Percentiles rank a stretch among this genome's conserved stretches.
Conservation (phyloP, 345 rosid species). For the Toxicodendron radicans region DNA sequence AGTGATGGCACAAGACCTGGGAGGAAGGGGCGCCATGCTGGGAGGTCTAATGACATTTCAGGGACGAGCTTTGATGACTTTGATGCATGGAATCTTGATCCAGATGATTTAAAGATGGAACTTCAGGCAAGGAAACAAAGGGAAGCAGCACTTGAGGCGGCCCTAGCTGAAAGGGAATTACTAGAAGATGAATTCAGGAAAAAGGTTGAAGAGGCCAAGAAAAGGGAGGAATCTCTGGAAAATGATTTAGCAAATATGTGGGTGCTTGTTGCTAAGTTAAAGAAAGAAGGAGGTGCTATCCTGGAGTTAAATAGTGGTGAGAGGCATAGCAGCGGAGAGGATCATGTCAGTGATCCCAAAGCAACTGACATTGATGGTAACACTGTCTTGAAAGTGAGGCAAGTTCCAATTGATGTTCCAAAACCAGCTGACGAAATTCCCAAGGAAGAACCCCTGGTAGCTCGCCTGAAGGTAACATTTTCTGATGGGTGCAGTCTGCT, state of each 20-base stretch:
- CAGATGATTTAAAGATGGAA: conserved; percentile 79
- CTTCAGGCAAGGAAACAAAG: conserved; percentile 89
- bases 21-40: conserved; percentile 75
- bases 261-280: conserved; percentile 98
- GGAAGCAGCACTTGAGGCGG: conserved; percentile 82
- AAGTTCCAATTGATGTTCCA: conserved; percentile 34
- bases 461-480: conserved; percentile 75
- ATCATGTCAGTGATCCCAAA: conserved; percentile 38
- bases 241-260: conserved; percentile 98
- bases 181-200: conserved; percentile 83
- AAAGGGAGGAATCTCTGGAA: conserved; percentile 88
- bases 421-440: conserved; percentile 46
- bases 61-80: conserved; percentile 61
- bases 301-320: conserved; percentile 51
- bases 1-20: conserved; percentile 61
- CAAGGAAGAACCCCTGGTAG: conserved; percentile 87
- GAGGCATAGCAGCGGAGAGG: conserved; percentile 35
- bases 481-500: neutral
- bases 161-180: conserved; percentile 81
- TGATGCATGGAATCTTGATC: conserved; percentile 79
- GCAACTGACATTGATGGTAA: conserved; percentile 38
- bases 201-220: conserved; percentile 83
- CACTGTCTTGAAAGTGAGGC: conserved; percentile 51
- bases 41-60: conserved; percentile 56
- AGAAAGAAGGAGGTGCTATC: conserved; percentile 66